Base-by-base conservation (phyloP, 805 yeast species). In the Candida jianshihensis region DNA sequence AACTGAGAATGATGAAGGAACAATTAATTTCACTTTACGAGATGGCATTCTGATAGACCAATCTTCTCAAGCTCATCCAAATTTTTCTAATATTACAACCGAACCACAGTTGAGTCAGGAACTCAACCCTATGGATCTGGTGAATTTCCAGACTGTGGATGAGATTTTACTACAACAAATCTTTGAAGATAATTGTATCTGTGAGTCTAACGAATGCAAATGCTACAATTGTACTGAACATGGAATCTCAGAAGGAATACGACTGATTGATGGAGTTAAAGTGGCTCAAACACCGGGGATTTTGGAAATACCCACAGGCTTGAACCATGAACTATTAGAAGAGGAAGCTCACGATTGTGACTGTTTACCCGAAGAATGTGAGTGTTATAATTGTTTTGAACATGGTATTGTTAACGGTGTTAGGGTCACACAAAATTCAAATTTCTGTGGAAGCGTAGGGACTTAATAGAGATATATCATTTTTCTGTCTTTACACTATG, bases 211-310 rank as follows among this genome's bases (percentile, higher is more conserved):
- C 10, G 35, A 33, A 4, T 49, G 53, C 21, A 19, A 18, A 1
- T 49, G 53, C 17, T 49, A 31, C 19, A 47, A 48, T 26, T 53
- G 57, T 28, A n/a, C 34, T 5, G 36, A 42, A 13, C 57, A 53
- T 36, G 49, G 49, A 3, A 53, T 53, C 15, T 17, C 39, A 1
- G 44, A 49, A 15, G 57, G 57, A 5, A 36, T 53, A 6, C 40
- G 45, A 19, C 12, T 43, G 14, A 36, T 36, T 6, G 52, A 49
- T 33, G 50, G 47, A 3, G 40, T 31, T 11, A 29, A 30, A 20
- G 46, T 43, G 6, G 19, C 33, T 10, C 21, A 30, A 14, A 26
- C 33, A 10, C 27, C 34, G 20, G 20, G 10, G 13, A 16, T n/a
- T 17, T 2, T 18, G 12, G 19, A 18, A 4, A 13, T 20, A 9